A percentile compares a stretch with the other conserved stretches of the same genome.
Evolutionary conservation across 164 flowering plant genomes (phyloP).

Genomic region (Nelumbo lutea): DNA sequence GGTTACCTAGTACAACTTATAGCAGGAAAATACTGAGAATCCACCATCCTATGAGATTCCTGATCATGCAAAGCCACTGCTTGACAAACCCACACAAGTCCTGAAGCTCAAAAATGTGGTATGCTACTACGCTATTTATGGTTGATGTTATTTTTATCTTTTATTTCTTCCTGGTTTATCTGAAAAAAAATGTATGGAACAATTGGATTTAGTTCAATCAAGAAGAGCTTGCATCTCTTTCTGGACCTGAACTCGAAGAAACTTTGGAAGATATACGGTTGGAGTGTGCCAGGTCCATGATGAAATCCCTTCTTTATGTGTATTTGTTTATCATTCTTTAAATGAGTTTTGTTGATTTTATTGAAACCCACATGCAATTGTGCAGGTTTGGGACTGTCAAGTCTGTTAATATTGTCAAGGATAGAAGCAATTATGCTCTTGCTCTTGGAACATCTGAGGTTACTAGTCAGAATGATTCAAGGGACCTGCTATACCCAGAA

Average conservation of each 20-base stretch:
- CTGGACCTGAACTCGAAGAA: slow-evolving; percentile 69
- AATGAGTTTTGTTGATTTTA: not conserved
- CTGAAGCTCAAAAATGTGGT: slow-evolving; percentile 86
- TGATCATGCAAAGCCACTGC: slow-evolving; percentile 79
- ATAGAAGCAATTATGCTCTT: slow-evolving; percentile 3
- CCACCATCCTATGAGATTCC: slow-evolving; percentile 60
- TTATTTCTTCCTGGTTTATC: not conserved
- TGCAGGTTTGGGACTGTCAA: slow-evolving; percentile 89
- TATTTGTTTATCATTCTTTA: not conserved
- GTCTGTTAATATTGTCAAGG: slow-evolving; percentile 53
- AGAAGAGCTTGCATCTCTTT: slow-evolving; percentile 40
- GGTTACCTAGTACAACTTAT: slow-evolving; percentile 11
- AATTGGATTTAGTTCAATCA: slow-evolving; percentile 40
- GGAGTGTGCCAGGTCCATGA: slow-evolving; percentile 77
- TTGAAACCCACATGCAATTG: not conserved
- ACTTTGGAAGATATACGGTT: slow-evolving; percentile 77
- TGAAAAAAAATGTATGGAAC: not conserved
- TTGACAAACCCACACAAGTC: slow-evolving; percentile 65
- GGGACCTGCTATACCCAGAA: slow-evolving; percentile 9
- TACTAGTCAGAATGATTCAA: slow-evolving; percentile 4
- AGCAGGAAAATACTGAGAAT: slow-evolving; percentile 46
- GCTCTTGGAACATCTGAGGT: slow-evolving; percentile 18
- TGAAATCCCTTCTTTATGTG: not conserved
- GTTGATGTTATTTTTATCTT: slow-evolving; percentile 1
- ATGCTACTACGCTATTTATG: slow-evolving; percentile 31